A percentile compares a stretch with the other conserved stretches of the same genome.
These are phyloP conservation scores for Penicillium sp. DNA, from an alignment of 2,329 filamentous ascomycete genomes.

Conservation along the genomic window DNA sequence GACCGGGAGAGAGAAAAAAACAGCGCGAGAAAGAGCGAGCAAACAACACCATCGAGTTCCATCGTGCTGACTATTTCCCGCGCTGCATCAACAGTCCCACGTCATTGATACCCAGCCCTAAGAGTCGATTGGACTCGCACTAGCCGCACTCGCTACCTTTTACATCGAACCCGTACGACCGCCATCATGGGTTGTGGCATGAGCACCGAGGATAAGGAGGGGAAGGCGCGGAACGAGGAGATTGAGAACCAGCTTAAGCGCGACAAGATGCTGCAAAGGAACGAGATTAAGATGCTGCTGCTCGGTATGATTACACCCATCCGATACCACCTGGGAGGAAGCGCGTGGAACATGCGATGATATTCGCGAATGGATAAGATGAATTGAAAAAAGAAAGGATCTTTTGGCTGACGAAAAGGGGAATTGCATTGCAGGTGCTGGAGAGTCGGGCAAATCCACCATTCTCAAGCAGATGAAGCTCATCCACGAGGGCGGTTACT, in stretches of 20 bases:
- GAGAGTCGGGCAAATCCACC: slow-evolving; percentile 95
- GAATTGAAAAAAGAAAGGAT: neutral
- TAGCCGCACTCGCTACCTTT: slow-evolving; percentile 14
- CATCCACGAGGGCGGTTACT: slow-evolving; percentile 98
- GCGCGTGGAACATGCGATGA: neutral
- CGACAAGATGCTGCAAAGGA: slow-evolving; percentile 98
- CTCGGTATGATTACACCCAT: slow-evolving; percentile 66
- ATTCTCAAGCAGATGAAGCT: slow-evolving; percentile 99
- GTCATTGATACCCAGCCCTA: slow-evolving; percentile 10
- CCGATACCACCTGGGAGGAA: neutral
- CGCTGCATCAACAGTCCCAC: slow-evolving; percentile 7
- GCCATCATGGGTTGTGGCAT: slow-evolving; percentile 98
- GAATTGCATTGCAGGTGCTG: slow-evolving; percentile 66
- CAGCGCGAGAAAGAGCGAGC: neutral
- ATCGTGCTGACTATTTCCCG: slow-evolving; percentile 9
- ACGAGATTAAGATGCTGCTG: slow-evolving; percentile 99
- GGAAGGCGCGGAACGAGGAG: slow-evolving; percentile 99
- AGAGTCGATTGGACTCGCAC: slow-evolving; percentile 15
- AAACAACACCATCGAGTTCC: neutral
- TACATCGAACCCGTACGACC: slow-evolving; percentile 30
- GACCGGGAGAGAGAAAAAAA: neutral
- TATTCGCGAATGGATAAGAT: neutral
- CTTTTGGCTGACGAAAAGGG: slow-evolving; percentile 14
- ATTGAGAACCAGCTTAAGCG: slow-evolving; percentile 99
- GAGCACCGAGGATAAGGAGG: slow-evolving; percentile 99